These are phyloP conservation scores for Solanum corneliomulleri DNA, from an alignment of 257 asterid genomes.

Conservation along the genomic window DNA sequence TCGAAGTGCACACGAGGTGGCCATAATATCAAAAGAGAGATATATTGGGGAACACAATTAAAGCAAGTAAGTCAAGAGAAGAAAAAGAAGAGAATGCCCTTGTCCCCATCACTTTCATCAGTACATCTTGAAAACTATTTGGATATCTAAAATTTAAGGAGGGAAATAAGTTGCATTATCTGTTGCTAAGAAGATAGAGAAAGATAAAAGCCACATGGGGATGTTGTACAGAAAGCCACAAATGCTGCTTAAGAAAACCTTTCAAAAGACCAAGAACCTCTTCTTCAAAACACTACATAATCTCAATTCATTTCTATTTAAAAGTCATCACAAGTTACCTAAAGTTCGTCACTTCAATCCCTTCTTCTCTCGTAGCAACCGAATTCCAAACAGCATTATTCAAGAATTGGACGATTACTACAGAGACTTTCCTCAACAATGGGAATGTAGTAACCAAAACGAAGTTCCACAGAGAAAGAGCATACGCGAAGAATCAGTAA, in stretches of 20 bases:
- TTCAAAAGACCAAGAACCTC: constrained; percentile 36
- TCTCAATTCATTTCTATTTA: constrained; percentile 31
- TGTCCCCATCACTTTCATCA: background rate
- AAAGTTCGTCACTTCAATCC: constrained; percentile 18
- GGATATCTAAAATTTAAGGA: background rate
- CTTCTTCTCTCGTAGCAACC: constrained; percentile 11
- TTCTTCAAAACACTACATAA: constrained; percentile 22
- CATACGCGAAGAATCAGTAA: background rate
- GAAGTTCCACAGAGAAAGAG: constrained; percentile 8
- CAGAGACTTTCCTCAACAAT: constrained; percentile 22
- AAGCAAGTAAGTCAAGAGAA: background rate
- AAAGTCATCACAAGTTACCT: constrained; percentile 32
- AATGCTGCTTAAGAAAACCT: constrained; percentile 34
- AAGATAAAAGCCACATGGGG: constrained; percentile 14
- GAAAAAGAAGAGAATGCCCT: background rate
- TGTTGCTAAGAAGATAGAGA: constrained; percentile 3
- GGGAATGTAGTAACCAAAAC: constrained; percentile 8
- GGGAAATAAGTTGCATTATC: constrained; percentile 14
- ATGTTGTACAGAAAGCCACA: constrained; percentile 20
- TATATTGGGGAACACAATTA: background rate
- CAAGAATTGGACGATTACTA: constrained; percentile 25
- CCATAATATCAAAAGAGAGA: background rate
- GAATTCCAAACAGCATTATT: constrained; percentile 7
- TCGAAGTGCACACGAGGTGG: too few species aligned
- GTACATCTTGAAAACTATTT: background rate